Percentiles rank a stretch among this genome's conserved stretches.
Evolutionary conservation across 108 stramenopile genomes (phyloP).

Genomic region (Aurantiochytrium sp.): DNA sequence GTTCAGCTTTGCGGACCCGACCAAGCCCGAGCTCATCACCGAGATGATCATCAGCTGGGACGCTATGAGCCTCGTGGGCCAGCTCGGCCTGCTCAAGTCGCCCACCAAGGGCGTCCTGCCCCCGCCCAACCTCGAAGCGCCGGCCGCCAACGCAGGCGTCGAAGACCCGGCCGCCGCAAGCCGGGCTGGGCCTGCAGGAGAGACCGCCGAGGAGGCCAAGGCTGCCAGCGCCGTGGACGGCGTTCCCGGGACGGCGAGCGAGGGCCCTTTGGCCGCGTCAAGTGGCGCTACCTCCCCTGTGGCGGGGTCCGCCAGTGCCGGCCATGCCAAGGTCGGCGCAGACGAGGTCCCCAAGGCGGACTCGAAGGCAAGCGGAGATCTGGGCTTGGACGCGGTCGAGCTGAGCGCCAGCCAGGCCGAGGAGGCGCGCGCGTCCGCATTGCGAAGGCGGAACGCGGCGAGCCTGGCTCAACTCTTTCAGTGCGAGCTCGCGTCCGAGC

Average conservation of each 20-base stretch:
- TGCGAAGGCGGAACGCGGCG: not conserved
- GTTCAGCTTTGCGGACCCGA: conserved; percentile 31
- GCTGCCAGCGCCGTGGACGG: too few relatives aligned
- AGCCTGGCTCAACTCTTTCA: not conserved
- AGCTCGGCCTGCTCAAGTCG: conserved; percentile 14
- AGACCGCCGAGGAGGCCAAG: too few relatives aligned
- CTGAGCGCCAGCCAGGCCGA: not conserved
- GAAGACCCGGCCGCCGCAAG: not conserved
- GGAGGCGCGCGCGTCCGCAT: not conserved
- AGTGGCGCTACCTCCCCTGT: too few relatives aligned
- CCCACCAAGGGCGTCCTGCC: conserved; percentile 5
- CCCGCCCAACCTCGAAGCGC: not conserved
- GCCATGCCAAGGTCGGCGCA: too few relatives aligned
- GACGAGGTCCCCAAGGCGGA: too few relatives aligned
- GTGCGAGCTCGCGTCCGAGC: not conserved
- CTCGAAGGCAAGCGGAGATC: too few relatives aligned
- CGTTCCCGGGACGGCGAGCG: too few relatives aligned
- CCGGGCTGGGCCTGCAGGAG: not conserved
- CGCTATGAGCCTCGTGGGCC: not conserved
- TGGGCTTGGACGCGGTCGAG: too few relatives aligned
- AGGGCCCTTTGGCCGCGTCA: too few relatives aligned
- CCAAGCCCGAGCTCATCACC: not conserved
- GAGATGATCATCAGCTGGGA: conserved; percentile 32
- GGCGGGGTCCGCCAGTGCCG: too few relatives aligned
- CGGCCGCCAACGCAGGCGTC: not conserved